A percentile compares a stretch with the other conserved stretches of the same genome.
These are phyloP conservation scores for Diospyros kaki DNA, from an alignment of 148 eudicot genomes.

Conservation along the genomic window DNA sequence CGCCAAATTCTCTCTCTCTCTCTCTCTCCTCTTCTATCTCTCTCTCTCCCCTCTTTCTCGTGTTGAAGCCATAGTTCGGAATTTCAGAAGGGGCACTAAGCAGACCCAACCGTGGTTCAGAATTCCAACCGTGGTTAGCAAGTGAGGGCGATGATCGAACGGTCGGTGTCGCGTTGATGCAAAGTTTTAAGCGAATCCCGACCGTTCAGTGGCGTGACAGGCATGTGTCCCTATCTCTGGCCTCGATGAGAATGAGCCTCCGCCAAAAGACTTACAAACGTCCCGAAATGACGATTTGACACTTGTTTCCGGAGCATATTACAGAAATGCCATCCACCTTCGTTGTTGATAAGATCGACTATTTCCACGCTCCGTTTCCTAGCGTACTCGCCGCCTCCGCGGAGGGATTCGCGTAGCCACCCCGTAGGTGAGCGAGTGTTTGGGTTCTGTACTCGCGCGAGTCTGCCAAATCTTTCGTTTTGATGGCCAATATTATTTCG, in stretches of 20 bases:
- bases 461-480: no score
- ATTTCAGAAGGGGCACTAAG: neutral
- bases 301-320: neutral
- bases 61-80: neutral
- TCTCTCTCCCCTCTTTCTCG: no score
- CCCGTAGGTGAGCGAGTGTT: no score
- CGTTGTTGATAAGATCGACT: slow-evolving; percentile 11
- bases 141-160: slow-evolving; percentile 23
- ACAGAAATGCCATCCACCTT: slow-evolving; percentile 4
- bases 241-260: slow-evolving; percentile 27
- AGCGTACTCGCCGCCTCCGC: neutral
- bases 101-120: slow-evolving; percentile 8
- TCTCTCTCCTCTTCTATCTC: slow-evolving; percentile 5
- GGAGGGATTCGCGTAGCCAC: neutral
- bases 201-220: slow-evolving; percentile 43
- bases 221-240: slow-evolving; percentile 61
- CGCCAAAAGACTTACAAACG: slow-evolving; percentile 9
- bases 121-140: neutral
- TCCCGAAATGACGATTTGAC: neutral
- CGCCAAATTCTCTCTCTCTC: slow-evolving; percentile 7
- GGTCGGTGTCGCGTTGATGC: slow-evolving; percentile 23
- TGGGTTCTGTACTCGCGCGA: no score
- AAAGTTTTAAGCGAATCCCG: slow-evolving; percentile 31
- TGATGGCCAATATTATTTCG: no score
- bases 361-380: no score